A percentile compares a stretch with the other conserved stretches of the same genome.
Evolutionary conservation across 1,284 basidiomycete genomes (phyloP).

Genomic region (Trichosporon faecale): DNA sequence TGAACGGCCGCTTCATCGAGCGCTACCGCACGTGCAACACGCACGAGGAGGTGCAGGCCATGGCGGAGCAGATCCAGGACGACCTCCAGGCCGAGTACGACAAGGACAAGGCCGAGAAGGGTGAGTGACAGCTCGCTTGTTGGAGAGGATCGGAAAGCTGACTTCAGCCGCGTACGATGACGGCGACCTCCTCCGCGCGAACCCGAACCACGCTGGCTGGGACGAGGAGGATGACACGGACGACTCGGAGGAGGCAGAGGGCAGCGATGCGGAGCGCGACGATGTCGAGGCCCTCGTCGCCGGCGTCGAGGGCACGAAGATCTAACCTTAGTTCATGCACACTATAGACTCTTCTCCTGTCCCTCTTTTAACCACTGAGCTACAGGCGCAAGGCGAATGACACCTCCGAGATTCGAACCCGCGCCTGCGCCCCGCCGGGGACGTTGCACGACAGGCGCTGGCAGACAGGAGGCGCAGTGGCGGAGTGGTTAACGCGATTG

Average conservation of each 20-base stretch:
- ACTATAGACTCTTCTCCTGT: background rate
- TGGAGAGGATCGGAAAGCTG: background rate
- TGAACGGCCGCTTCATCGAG: conserved; percentile 71
- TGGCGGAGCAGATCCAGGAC: conserved; percentile 69
- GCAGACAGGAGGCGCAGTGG: background rate
- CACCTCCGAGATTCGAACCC: background rate
- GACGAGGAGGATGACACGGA: conserved; percentile 29
- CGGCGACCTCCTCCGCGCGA: conserved; percentile 58
- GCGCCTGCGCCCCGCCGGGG: background rate
- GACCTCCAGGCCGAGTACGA: conserved; percentile 67
- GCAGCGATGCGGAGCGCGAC: conserved; percentile 37
- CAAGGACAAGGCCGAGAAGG: conserved; percentile 58
- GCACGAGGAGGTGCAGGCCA: conserved; percentile 62
- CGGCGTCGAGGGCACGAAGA: conserved; percentile 29
- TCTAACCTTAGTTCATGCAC: background rate
- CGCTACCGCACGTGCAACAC: conserved; percentile 68
- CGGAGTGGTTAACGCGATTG: conserved; percentile 5
- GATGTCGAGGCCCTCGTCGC: conserved; percentile 42
- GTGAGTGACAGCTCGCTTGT: conserved; percentile 44
- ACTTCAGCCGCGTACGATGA: conserved; percentile 44
- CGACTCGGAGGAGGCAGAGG: conserved; percentile 25
- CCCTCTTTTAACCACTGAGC: too few species aligned
- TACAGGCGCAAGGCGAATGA: background rate
- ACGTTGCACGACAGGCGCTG: background rate
- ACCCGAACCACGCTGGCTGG: conserved; percentile 58